These are phyloP conservation scores for Lasiosphaeris hirsuta DNA, from an alignment of 495 filamentous ascomycete species.

Conservation along the genomic window DNA sequence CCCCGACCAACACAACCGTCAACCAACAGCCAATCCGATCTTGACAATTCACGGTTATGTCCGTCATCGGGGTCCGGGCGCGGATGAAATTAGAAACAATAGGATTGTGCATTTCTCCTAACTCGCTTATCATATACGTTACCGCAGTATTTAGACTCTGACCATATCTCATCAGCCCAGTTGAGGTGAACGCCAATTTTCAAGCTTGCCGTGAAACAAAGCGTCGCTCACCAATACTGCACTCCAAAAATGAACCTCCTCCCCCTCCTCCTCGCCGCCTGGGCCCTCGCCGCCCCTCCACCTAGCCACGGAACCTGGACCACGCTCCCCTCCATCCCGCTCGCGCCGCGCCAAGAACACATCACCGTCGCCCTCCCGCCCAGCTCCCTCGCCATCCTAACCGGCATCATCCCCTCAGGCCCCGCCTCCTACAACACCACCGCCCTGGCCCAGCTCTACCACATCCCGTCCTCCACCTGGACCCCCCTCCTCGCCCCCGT, in stretches of 20 bases:
- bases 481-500: conserved; percentile 52
- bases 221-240: no score
- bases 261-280: conserved; percentile 1
- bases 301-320: conserved; percentile 44
- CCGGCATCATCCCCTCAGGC: conserved; percentile 17
- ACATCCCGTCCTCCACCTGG: conserved; percentile 63
- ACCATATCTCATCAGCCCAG: no score
- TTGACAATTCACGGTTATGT: no score
- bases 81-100: no score
- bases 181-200: no score
- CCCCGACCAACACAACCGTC: no score
- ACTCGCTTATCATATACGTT: no score
- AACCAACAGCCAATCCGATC: no score
- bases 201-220: no score
- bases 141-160: no score
- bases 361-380: conserved; percentile 68
- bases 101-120: no score
- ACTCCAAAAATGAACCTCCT: conserved; percentile 10
- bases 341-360: conserved; percentile 66
- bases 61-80: no score
- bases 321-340: conserved; percentile 69
- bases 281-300: background rate
- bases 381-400: conserved; percentile 33
- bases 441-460: conserved; percentile 72
- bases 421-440: conserved; percentile 47